Evolutionary conservation across 495 filamentous ascomycete genomes (phyloP), one percentile per base, ranked within the genome.

Genomic region (Pseudomonodictys pantanalensis): DNA sequence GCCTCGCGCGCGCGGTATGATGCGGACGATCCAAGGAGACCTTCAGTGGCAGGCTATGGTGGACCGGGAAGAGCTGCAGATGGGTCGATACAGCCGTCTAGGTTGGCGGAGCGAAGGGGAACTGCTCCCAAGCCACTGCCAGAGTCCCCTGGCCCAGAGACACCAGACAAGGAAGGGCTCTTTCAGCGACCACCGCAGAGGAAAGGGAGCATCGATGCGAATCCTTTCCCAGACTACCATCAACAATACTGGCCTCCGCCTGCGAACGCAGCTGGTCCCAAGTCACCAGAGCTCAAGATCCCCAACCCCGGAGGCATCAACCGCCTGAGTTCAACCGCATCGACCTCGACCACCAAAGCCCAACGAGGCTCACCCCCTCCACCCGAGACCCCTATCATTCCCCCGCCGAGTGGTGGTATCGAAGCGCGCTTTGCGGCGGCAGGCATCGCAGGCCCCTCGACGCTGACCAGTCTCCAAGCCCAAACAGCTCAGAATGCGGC

Each of bases 351-450:
- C 7, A 97, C 95, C 9, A 82, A 89, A 55, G 93, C 92, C 28
- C 87, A 90, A 69, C 82, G 93, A 62, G 93, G 93, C 18, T 97
- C 92, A 20, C 93, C 93, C 1, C 92, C 95, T 5, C 93, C 93
- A 3, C 93, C 93, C 2, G 95, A 97, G 70, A 97, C 93, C 0
- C 93, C 93, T n/a, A 80, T 91, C 41, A 81, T 88, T 9, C 86
- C 87, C 52, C 77, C 84, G 26, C 83, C 87, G 1, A 83, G 84
- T 20, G 87, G 87, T 23, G 88, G 87, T 38, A 95, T 97, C 69
- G 89, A 95, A 69, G 89, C 91, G 24, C 81, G 90, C 35, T 95
- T 91, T 78, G 90, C 90, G 2, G 92, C 90, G 5, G 85, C 89
- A 26, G 91, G 90, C 10, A 92, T 96, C 60, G 86, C 90, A 12